Evolutionary conservation across 2,329 filamentous ascomycete species (phyloP).

Genomic region (Colletotrichum tamarilloi): DNA sequence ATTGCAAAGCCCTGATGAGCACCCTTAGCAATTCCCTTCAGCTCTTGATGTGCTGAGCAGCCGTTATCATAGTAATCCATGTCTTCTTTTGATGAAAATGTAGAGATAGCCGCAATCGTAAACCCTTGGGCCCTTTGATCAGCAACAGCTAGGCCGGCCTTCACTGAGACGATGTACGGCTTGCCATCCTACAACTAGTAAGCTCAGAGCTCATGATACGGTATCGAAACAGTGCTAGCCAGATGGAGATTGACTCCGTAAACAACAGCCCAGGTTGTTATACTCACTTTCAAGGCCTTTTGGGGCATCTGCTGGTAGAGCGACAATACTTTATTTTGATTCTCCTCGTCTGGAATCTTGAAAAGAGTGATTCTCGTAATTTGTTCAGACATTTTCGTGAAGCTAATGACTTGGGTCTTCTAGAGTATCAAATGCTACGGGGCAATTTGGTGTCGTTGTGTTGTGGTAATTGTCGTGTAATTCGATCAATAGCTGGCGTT

Average conservation of each 20-base stretch:
- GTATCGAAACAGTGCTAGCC: neutral
- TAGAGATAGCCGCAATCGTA: conserved; percentile 66
- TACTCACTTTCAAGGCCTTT: conserved; percentile 45
- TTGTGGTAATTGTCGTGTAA: neutral
- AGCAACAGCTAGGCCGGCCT: conserved; percentile 59
- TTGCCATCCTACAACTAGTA: conserved; percentile 63
- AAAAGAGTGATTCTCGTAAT: conserved; percentile 50
- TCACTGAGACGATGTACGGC: conserved; percentile 66
- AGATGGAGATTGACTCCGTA: neutral
- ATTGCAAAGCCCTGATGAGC: conserved; percentile 57
- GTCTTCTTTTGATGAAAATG: conserved; percentile 67
- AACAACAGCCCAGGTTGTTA: neutral
- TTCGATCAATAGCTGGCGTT: neutral
- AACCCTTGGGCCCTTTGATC: conserved; percentile 69
- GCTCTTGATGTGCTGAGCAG: conserved; percentile 45
- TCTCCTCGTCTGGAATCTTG: conserved; percentile 48
- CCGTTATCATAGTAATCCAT: conserved; percentile 71
- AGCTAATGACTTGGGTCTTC: neutral
- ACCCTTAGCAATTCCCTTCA: conserved; percentile 45
- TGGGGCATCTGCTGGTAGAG: conserved; percentile 46
- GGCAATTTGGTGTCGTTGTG: neutral
- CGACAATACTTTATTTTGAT: conserved; percentile 44
- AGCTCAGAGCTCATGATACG: neutral
- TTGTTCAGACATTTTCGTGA: conserved; percentile 10
- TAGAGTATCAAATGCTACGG: neutral